These are phyloP conservation scores for Rhodamnia argentea DNA, from an alignment of 345 rosid species.

Conservation along the genomic window DNA sequence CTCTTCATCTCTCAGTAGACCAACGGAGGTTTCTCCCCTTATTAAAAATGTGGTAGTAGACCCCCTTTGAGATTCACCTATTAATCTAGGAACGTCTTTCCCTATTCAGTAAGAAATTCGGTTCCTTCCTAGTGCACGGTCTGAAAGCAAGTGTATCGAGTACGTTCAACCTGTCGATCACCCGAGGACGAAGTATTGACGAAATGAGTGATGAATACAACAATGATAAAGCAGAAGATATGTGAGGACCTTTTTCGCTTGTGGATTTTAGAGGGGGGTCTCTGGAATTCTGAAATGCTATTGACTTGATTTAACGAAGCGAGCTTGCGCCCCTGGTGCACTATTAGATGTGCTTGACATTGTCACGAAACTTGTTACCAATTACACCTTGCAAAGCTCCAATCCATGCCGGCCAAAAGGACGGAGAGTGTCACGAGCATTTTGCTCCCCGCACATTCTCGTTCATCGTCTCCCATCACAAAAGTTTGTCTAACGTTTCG, in stretches of 20 bases:
- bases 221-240: neutral
- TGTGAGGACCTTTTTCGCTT: neutral
- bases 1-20: too few species aligned
- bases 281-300: neutral
- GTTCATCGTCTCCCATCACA: neutral
- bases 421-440: neutral
- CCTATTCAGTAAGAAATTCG: too few species aligned
- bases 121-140: neutral
- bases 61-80: too few species aligned
- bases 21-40: too few species aligned
- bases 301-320: neutral
- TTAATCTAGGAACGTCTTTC: too few species aligned
- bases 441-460: neutral
- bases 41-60: too few species aligned
- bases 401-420: neutral
- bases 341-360: neutral
- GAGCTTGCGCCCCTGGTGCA: neutral
- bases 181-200: neutral
- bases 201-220: neutral
- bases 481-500: neutral
- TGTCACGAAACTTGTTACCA: neutral
- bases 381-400: neutral
- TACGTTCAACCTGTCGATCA: neutral
- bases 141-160: neutral
- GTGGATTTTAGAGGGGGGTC: neutral